phyloP scores from a whole-genome alignment of 371 early-diverging fungal genomes.

The Apophysomyces trapeziformis region DNA sequence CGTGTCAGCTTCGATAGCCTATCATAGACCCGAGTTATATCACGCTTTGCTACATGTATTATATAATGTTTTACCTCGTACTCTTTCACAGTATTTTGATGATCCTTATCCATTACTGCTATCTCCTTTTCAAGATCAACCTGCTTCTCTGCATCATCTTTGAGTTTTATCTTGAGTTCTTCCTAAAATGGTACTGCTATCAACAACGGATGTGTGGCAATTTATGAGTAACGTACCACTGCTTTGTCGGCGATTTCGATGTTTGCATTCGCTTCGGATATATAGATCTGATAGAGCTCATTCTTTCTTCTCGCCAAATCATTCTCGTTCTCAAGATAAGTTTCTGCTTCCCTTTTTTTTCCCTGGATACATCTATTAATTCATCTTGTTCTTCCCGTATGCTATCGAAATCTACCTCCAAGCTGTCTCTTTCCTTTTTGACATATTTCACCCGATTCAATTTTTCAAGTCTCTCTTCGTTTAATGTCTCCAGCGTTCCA shows the following conservation, averaged over 20 bases:
- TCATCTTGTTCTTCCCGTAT: not conserved
- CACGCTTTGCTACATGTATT: not conserved
- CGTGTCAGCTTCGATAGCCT: constrained; percentile 62
- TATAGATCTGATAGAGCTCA: constrained; percentile 75
- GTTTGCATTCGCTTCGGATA: constrained; percentile 52
- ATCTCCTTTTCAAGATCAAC: constrained; percentile 61
- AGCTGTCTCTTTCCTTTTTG: constrained; percentile 77
- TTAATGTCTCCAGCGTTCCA: constrained; percentile 70
- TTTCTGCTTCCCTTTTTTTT: constrained; percentile 84
- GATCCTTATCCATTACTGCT: constrained; percentile 57
- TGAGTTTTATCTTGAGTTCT: constrained; percentile 54
- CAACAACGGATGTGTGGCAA: not conserved
- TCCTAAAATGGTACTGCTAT: constrained; percentile 26
- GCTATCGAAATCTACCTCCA: constrained; percentile 56
- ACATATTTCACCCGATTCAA: constrained; percentile 86
- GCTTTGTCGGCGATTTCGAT: constrained; percentile 49
- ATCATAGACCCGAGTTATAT: no score
- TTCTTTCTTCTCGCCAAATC: constrained; percentile 74
- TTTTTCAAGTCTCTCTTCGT: constrained; percentile 82
- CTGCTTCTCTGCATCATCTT: constrained; percentile 57
- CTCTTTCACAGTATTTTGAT: constrained; percentile 61
- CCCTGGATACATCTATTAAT: constrained; percentile 43
- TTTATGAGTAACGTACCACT: constrained; percentile 35
- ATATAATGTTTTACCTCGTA: constrained; percentile 51
- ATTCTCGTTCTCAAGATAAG: constrained; percentile 82